phyloP scores from a whole-genome alignment of 192 early-diverging fungal genomes.

The Backusella psychrophila region DNA sequence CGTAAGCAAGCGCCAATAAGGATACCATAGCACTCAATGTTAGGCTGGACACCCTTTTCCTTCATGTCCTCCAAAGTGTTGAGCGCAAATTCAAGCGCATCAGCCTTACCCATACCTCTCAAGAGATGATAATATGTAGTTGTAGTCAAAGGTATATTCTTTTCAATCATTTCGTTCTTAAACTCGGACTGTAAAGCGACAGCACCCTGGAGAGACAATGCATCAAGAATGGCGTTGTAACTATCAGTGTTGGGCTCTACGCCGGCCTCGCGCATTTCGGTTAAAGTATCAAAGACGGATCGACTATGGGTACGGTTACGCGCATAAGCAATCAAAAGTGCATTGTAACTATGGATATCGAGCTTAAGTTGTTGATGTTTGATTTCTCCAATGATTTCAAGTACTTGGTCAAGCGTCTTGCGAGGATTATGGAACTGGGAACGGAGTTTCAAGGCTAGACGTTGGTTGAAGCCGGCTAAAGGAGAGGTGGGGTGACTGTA shows the following conservation, averaged over 20 bases:
- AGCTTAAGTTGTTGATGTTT: slow-evolving; percentile 33
- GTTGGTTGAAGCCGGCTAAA: background rate
- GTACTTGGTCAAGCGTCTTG: slow-evolving; percentile 2
- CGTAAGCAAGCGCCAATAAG: slow-evolving; percentile 33
- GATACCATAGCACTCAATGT: slow-evolving; percentile 22
- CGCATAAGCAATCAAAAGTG: slow-evolving; percentile 35
- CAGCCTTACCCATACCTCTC: slow-evolving; percentile 28
- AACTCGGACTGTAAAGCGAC: background rate
- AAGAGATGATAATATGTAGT: slow-evolving; percentile 40
- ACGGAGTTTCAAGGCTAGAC: background rate
- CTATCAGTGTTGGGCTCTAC: slow-evolving; percentile 33
- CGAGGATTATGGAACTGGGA: background rate
- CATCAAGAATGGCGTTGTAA: slow-evolving; percentile 39
- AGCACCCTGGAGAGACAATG: background rate
- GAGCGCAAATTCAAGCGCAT: slow-evolving; percentile 36
- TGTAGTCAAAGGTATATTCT: slow-evolving; percentile 13
- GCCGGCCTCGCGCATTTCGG: slow-evolving; percentile 35
- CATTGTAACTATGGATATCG: slow-evolving; percentile 41
- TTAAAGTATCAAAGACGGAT: slow-evolving; percentile 25
- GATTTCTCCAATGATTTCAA: slow-evolving; percentile 24
- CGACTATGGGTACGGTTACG: slow-evolving; percentile 14
- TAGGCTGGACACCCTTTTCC: slow-evolving; percentile 30
- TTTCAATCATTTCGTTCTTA: slow-evolving; percentile 16
- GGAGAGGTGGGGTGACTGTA: slow-evolving; percentile 14
- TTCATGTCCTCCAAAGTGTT: slow-evolving; percentile 42